Percentiles rank a stretch among this genome's conserved stretches.
phyloP scores from a whole-genome alignment of 495 filamentous ascomycete genomes.

The Rostrohypoxylon terebratum region DNA sequence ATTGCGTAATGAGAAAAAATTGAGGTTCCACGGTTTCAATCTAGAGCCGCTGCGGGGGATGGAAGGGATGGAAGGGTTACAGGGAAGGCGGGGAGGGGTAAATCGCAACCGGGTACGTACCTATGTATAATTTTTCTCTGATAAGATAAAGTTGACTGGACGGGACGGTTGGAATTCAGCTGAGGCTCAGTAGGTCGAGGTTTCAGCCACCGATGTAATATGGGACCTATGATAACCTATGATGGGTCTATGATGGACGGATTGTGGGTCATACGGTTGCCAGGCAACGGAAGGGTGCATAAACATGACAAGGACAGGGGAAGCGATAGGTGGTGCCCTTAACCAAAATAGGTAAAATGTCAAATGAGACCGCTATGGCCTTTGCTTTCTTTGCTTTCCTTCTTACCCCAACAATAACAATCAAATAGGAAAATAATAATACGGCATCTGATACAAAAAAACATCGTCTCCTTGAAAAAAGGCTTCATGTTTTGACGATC shows the following conservation, averaged over 20 bases:
- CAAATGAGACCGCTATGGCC: conserved; percentile 40
- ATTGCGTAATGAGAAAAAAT: conserved; percentile 37
- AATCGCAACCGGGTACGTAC: conserved; percentile 10
- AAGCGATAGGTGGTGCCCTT: background rate
- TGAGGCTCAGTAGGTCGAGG: conserved; percentile 32
- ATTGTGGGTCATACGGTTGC: conserved; percentile 35
- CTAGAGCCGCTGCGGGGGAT: conserved; percentile 13
- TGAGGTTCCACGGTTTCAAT: conserved; percentile 9
- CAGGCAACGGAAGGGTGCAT: conserved; percentile 40
- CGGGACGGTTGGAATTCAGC: conserved; percentile 38
- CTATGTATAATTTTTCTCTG: conserved; percentile 4
- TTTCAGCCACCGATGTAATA: conserved; percentile 40
- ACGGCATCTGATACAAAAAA: conserved; percentile 47
- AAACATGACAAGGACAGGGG: conserved; percentile 33
- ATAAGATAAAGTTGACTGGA: conserved; percentile 43
- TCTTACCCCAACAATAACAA: conserved; percentile 51
- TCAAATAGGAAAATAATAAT: conserved; percentile 48
- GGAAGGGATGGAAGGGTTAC: no score
- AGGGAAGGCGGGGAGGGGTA: conserved; percentile 18
- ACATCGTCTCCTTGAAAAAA: conserved; percentile 45
- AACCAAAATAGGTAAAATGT: conserved; percentile 36
- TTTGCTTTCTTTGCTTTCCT: conserved; percentile 15
- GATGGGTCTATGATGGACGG: background rate
- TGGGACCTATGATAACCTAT: background rate
- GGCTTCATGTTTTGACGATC: conserved; percentile 23